Conservation (phyloP, 176 grass and related monocot species). For the Eragrostis curvula region DNA sequence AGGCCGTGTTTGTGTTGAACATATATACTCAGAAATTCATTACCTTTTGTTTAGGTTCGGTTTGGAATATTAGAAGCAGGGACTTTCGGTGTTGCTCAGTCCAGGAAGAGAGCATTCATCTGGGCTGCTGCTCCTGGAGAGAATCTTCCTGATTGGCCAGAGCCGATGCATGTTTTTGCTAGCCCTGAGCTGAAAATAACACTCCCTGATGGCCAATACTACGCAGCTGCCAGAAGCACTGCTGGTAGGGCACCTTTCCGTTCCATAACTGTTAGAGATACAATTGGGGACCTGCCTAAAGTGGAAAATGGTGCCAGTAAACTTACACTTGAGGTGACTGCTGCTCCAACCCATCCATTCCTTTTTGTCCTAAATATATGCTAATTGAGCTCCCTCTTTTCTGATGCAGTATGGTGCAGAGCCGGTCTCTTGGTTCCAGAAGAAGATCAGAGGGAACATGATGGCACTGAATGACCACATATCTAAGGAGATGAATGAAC, state of each 20-base stretch:
- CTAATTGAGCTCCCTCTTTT: constrained; percentile 20
- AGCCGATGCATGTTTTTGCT: constrained; percentile 96
- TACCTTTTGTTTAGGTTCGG: constrained; percentile 64
- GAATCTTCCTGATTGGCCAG: constrained; percentile 91
- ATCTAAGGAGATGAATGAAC: constrained; percentile 99
- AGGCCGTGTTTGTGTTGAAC: neutral
- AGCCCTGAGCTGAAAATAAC: constrained; percentile 82
- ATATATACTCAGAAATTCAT: constrained; percentile 37
- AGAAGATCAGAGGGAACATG: constrained; percentile 83
- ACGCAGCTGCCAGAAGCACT: constrained; percentile 79
- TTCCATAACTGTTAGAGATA: constrained; percentile 91
- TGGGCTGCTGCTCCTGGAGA: constrained; percentile 95
- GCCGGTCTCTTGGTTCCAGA: constrained; percentile 91
- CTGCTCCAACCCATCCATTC: constrained; percentile 15
- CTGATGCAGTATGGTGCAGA: constrained; percentile 77
- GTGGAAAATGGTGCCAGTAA: constrained; percentile 81
- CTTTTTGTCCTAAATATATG: neutral
- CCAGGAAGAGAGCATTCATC: constrained; percentile 96
- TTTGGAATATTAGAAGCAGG: constrained; percentile 98
- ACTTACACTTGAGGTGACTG: constrained; percentile 69
- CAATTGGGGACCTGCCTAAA: constrained; percentile 82
- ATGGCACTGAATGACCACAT: constrained; percentile 83
- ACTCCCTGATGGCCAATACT: constrained; percentile 76
- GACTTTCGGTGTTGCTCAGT: constrained; percentile 90
- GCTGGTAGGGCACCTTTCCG: constrained; percentile 85